Percentiles rank a stretch among this genome's conserved stretches.
Conservation (phyloP, 768 basidiomycete genomes). For the Galerina sulciceps region DNA sequence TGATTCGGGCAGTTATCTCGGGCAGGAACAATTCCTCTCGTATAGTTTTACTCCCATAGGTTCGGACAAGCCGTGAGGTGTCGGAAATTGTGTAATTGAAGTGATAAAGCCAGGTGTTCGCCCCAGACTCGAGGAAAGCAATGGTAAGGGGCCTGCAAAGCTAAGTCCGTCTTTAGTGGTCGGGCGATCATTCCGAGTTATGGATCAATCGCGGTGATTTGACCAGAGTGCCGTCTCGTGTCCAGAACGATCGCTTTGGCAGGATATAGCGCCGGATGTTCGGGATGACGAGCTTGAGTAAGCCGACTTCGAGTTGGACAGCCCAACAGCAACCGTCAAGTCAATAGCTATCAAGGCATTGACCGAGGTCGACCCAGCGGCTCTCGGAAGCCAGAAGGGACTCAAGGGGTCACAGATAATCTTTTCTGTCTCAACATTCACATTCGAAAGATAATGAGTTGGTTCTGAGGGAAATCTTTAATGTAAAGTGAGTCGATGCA, state of each 20-base stretch:
- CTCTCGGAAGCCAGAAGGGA: background rate
- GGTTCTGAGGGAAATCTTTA: background rate
- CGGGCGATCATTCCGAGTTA: slow-evolving; percentile 1
- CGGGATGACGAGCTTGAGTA: background rate
- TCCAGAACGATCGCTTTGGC: background rate
- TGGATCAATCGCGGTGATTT: slow-evolving; percentile 26
- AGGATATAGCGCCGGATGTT: slow-evolving; percentile 1
- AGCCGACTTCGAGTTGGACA: background rate
- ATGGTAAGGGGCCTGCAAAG: background rate
- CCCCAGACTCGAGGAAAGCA: background rate
- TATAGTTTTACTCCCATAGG: background rate
- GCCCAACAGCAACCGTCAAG: slow-evolving; percentile 10
- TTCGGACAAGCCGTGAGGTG: background rate
- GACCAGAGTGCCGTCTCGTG: slow-evolving; percentile 11
- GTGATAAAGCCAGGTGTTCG: background rate
- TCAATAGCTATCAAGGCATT: slow-evolving; percentile 9
- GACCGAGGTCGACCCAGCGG: background rate
- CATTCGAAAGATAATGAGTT: background rate
- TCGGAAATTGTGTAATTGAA: background rate
- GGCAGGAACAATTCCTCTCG: slow-evolving; percentile 1
- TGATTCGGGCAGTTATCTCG: slow-evolving; percentile 16
- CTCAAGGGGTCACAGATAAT: background rate
- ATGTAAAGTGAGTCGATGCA: background rate
- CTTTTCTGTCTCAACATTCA: background rate
- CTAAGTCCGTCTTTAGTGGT: background rate